Evolutionary conservation across 306 rosid species (phyloP).

Genomic region (Lagenaria siceraria): DNA sequence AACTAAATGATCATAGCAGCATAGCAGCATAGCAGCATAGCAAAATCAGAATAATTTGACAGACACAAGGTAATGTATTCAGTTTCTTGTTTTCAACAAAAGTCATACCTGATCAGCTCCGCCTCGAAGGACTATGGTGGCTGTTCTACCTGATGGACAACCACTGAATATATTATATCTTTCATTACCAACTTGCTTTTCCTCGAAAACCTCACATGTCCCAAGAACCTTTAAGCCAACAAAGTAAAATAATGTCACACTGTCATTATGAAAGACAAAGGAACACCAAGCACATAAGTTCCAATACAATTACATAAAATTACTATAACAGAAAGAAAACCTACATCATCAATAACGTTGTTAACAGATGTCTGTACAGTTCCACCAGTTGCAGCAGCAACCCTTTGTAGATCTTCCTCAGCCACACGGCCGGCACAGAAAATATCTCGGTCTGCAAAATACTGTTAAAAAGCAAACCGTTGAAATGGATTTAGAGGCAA

Average conservation of each 20-base stretch:
- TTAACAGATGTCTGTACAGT: conserved; percentile 95
- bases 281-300: not conserved
- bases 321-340: not conserved
- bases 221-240: conserved; percentile 72
- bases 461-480: conserved; percentile 42
- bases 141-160: conserved; percentile 88
- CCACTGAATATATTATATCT: conserved; percentile 91
- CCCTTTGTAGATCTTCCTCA: conserved; percentile 88
- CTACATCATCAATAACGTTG: conserved; percentile 81
- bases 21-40: too few species aligned
- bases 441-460: conserved; percentile 95
- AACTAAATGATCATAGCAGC: conserved; percentile 39
- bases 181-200: conserved; percentile 94
- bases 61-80: not conserved
- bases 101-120: conserved; percentile 91
- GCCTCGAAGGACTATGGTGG: conserved; percentile 97
- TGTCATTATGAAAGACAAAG: conserved; percentile 2
- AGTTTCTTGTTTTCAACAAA: not conserved
- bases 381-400: conserved; percentile 95
- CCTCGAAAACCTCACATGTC: conserved; percentile 87
- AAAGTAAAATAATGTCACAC: conserved; percentile 5
- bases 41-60: conserved; percentile 2
- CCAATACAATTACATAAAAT: not conserved
- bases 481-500: not conserved
- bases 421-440: conserved; percentile 99